A percentile compares a stretch with the other conserved stretches of the same genome.
phyloP scores from a whole-genome alignment of 768 basidiomycete species.

The Leccinum imitatum region DNA sequence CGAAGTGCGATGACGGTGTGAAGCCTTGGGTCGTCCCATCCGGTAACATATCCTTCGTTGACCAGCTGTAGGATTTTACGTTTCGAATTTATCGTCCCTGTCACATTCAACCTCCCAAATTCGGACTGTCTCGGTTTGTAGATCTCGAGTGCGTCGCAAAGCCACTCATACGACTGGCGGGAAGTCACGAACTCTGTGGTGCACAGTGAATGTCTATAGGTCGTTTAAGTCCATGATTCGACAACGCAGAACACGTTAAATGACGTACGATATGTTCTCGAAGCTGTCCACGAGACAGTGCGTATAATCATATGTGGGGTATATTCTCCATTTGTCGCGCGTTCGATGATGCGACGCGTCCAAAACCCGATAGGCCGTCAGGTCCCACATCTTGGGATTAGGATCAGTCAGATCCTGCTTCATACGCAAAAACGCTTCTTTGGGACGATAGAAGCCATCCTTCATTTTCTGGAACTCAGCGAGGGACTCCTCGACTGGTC shows the following conservation, averaged over 20 bases:
- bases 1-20: constrained; percentile 96
- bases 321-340: constrained; percentile 91
- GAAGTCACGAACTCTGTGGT: constrained; percentile 95
- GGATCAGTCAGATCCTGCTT: constrained; percentile 91
- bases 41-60: constrained; percentile 76
- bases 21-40: constrained; percentile 97
- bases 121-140: constrained; percentile 98
- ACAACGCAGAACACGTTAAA: background rate
- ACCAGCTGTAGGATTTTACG: constrained; percentile 92
- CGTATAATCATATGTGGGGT: constrained; percentile 98
- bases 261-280: constrained; percentile 94
- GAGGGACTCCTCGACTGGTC: constrained; percentile 86
- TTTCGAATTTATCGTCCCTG: constrained; percentile 96
- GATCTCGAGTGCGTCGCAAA: constrained; percentile 95
- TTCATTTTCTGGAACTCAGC: constrained; percentile 91
- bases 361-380: constrained; percentile 93
- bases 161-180: constrained; percentile 97
- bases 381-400: constrained; percentile 99
- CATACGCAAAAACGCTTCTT: constrained; percentile 94
- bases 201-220: constrained; percentile 86
- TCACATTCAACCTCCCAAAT: constrained; percentile 88
- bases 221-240: background rate
- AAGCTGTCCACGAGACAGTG: constrained; percentile 98
- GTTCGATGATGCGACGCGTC: constrained; percentile 92
- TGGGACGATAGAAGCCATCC: constrained; percentile 84